Percentiles rank a stretch among this genome's conserved stretches.
These are phyloP conservation scores for Daldinia childiae DNA, from an alignment of 495 filamentous ascomycete species.

Conservation along the genomic window DNA sequence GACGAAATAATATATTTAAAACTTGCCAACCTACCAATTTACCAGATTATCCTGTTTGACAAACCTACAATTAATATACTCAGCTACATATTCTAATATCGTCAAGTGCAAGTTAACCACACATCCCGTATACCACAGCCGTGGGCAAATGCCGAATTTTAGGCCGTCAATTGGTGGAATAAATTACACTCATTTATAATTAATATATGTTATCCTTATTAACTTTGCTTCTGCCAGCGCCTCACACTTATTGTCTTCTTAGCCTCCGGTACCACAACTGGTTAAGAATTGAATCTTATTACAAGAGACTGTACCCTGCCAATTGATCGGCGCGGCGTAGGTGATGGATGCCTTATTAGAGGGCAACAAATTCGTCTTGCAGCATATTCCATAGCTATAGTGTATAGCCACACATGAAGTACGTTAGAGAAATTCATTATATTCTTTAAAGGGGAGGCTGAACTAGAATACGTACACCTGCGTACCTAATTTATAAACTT, in stretches of 20 bases:
- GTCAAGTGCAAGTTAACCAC: background rate
- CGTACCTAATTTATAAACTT: too few species aligned
- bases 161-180: conserved; percentile 1
- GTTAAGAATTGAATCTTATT: background rate
- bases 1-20: conserved; percentile 1
- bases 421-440: background rate
- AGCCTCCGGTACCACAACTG: background rate
- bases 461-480: too few species aligned
- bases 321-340: background rate
- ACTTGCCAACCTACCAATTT: conserved; percentile 8
- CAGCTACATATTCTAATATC: conserved; percentile 5
- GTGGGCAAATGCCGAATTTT: conserved; percentile 7
- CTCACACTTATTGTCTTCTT: background rate
- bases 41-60: background rate
- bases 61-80: conserved; percentile 18
- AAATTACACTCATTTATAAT: conserved; percentile 22
- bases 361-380: background rate
- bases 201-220: conserved; percentile 4
- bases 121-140: background rate
- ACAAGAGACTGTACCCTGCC: background rate
- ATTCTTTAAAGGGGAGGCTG: too few species aligned
- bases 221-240: background rate
- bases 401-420: too few species aligned
- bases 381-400: background rate
- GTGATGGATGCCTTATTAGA: background rate